Conservation (phyloP, 495 filamentous ascomycete species). For the Hyphodiscus hymeniophilus region DNA sequence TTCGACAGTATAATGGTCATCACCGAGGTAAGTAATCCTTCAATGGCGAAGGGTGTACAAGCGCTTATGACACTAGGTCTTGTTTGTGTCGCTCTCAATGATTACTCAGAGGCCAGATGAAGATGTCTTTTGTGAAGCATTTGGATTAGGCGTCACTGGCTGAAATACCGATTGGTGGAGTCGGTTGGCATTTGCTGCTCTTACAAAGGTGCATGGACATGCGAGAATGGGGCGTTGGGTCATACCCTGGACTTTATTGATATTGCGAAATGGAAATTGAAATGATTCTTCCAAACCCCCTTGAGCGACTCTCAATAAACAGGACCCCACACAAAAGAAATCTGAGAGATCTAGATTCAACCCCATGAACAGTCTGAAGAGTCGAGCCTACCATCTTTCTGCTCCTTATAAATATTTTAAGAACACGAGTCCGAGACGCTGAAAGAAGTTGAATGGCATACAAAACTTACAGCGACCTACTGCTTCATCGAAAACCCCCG, state of each 20-base stretch:
- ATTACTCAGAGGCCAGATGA: slow-evolving; percentile 75
- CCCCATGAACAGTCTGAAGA: too few relatives aligned
- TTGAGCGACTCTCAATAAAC: too few relatives aligned
- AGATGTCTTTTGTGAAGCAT: neutral
- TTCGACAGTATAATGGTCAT: slow-evolving; percentile 96
- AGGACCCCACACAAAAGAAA: too few relatives aligned
- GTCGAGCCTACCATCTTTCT: too few relatives aligned
- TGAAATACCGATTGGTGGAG: neutral
- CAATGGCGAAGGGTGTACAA: neutral
- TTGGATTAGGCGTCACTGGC: neutral
- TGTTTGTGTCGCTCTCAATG: slow-evolving; percentile 94
- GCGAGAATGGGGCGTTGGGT: neutral
- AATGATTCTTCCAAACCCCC: too few relatives aligned
- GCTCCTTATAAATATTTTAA: too few relatives aligned
- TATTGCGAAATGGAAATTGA: too few relatives aligned
- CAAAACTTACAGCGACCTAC: too few relatives aligned
- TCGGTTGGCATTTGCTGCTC: neutral
- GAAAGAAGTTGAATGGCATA: too few relatives aligned
- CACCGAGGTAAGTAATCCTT: slow-evolving; percentile 62
- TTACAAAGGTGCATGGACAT: neutral
- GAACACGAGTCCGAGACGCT: too few relatives aligned
- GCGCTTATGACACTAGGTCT: neutral
- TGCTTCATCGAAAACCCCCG: too few relatives aligned
- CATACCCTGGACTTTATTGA: neutral
- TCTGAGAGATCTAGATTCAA: too few relatives aligned